These are phyloP conservation scores for Talaromyces atroroseus DNA, from an alignment of 2,329 filamentous ascomycete species.

Conservation along the genomic window DNA sequence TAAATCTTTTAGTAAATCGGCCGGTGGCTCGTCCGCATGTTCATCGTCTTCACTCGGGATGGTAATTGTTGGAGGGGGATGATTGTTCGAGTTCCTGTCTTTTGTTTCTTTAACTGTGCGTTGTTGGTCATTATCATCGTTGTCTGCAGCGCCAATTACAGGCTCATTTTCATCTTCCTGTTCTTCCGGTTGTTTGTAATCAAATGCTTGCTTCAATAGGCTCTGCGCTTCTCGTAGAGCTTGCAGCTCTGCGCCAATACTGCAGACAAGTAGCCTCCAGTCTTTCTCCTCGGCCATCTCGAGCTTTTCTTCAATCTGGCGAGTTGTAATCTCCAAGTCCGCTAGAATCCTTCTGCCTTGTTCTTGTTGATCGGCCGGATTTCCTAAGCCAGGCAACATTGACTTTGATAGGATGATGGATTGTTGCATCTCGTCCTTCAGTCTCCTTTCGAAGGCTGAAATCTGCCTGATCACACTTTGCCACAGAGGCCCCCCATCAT, in stretches of 20 bases:
- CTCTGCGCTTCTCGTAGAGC: conserved; percentile 41
- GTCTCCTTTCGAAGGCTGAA: conserved; percentile 44
- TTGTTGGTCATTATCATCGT: not conserved
- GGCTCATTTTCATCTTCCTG: conserved; percentile 10
- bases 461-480: conserved; percentile 50
- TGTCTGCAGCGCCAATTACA: conserved; percentile 12
- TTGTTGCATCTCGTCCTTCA: conserved; percentile 29
- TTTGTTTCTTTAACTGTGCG: not conserved
- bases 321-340: conserved; percentile 44
- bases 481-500: conserved; percentile 57
- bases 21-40: conserved; percentile 30
- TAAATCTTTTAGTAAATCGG: conserved; percentile 30
- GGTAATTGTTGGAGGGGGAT: not conserved
- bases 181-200: conserved; percentile 12
- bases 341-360: conserved; percentile 31
- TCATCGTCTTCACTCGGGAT: conserved; percentile 18
- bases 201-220: conserved; percentile 32
- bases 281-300: conserved; percentile 47
- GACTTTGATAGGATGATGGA: conserved; percentile 20
- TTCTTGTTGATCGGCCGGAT: conserved; percentile 17
- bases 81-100: not conserved
- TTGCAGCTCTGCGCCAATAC: conserved; percentile 58
- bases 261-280: conserved; percentile 59
- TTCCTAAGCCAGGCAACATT: conserved; percentile 15
- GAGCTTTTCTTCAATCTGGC: conserved; percentile 45